Evolutionary conservation across 2,329 filamentous ascomycete genomes (phyloP), one percentile per base, ranked within the genome.

Genomic region (Hortaea sp.): DNA sequence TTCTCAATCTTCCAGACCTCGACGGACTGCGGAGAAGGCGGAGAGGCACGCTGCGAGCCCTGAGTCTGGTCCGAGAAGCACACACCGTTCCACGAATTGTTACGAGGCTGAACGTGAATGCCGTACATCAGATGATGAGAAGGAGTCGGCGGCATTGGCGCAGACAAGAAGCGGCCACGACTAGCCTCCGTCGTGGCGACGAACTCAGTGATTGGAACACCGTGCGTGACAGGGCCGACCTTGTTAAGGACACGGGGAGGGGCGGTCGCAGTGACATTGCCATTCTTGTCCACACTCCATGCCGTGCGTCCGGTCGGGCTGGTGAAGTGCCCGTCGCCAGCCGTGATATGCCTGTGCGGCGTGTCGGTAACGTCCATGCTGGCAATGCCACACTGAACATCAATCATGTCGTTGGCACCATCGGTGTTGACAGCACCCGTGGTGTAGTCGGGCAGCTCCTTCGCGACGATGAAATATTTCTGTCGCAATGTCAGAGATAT

Each of bases 21-120:
- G 38, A 74, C 66, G 34, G 57, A 57, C 52, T 72, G 69, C 46
- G 65, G 60, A 43, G 60, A 56, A 7, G 43, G 32, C 1, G 43
- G n/a, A 29, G 34, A n/a, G 37, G 28, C 12, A 11, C 40, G 13
- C 20, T 20, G 40, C 7, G 9, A 7, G 7, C 6, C 28, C 6
- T 29, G 10, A 9, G 7, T 29, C 9, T 7, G 28, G 40, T 42
- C 29, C 9, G 7, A 10, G 20, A 13, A 12, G 20, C 20, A 20
- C 32, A 35, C 32, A 7, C 37, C 48, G 41, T 47, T 58, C 58
- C 44, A 56, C 45, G 48, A 51, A 10, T 35, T 10, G 45, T 29
- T 13, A 12, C 44, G 42, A 11, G 43, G 12, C 20, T 29, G 12
- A 35, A 41, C 13, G 12, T 35, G 7, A 10, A 11, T 30, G 42